A percentile compares a stretch with the other conserved stretches of the same genome.
phyloP scores from a whole-genome alignment of 2,329 filamentous ascomycete genomes.

The Penicillium verrucosum region DNA sequence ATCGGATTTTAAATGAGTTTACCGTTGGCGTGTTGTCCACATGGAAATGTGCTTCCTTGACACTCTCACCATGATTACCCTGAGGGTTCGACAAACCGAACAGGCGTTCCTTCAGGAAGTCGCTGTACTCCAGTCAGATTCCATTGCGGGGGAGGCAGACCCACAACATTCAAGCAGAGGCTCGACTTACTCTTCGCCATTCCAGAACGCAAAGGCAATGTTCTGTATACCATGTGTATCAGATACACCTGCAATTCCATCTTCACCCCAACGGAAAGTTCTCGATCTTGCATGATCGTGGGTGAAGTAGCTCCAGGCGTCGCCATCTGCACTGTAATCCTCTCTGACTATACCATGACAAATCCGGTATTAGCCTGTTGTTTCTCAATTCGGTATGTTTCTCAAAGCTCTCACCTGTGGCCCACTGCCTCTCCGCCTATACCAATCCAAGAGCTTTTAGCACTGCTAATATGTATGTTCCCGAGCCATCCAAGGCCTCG shows the following conservation, averaged over 20 bases:
- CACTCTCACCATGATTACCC: slow-evolving; percentile 93
- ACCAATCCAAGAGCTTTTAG: neutral
- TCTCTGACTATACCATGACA: slow-evolving; percentile 63
- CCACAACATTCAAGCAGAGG: neutral
- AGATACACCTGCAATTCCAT: slow-evolving; percentile 93
- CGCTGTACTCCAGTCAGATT: slow-evolving; percentile 49
- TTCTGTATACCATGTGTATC: slow-evolving; percentile 90
- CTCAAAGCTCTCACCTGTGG: slow-evolving; percentile 60
- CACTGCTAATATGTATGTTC: neutral
- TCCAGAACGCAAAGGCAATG: slow-evolving; percentile 96
- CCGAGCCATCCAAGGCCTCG: neutral
- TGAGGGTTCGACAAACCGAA: slow-evolving; percentile 95
- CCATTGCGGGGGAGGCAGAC: neutral
- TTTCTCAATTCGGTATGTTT: neutral
- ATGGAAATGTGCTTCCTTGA: slow-evolving; percentile 97
- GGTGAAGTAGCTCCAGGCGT: slow-evolving; percentile 96
- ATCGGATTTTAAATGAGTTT: slow-evolving; percentile 18
- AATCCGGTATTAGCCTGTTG: slow-evolving; percentile 27
- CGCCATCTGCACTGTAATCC: slow-evolving; percentile 85
- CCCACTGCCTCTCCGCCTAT: slow-evolving; percentile 83
- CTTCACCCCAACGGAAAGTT: slow-evolving; percentile 92
- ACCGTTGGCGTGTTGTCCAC: slow-evolving; percentile 84
- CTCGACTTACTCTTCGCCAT: slow-evolving; percentile 77
- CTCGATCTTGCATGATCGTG: slow-evolving; percentile 88
- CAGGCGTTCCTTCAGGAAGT: slow-evolving; percentile 89